Evolutionary conservation across 1,139 yeast genomes (phyloP), one percentile per base, ranked within the genome.

Genomic region (Saccharomyces hybrid): DNA sequence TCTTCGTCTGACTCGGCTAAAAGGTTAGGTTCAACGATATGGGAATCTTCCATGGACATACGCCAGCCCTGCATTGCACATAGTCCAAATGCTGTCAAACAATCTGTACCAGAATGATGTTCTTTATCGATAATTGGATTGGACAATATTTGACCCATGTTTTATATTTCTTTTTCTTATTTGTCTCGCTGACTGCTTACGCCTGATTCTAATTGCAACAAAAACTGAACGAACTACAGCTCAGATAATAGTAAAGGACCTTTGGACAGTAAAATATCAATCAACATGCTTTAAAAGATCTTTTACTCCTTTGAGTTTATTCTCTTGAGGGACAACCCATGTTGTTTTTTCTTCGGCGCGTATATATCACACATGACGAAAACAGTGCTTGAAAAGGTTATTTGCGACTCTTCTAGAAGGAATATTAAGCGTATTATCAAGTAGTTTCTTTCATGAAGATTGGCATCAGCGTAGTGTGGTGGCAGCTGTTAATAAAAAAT

Each of bases 61-160:
- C 99, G 83, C 99, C 99, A 93, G 31, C 99, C 99, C 75, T 93
- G 99, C 99, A 93, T 93, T 58, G 93, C 84, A 49, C 97, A 89
- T 57, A 91, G 77, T 46, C 96, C 99, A 69, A 80, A 95, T 23
- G 88, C 82, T 56, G 88, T 78, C 62, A 82, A 75, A 55, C 75
- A 75, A 70, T 89, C 91, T 52, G 79, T 80, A 48, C 86, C 93
- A 52, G 78, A 74, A 64, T 85, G 91, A 42, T 95, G 80, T 67
- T 79, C 81, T 75, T 87, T 85, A 54, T 81, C 84, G 14, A 84
- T 81, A 57, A 83, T 80, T 34, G 91, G 91, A 63, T 82, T 85
- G 47, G 90, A 84, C 59, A 85, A 77, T 62, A 85, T 84, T 70
- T 86, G 93, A 63, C 93, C 93, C 93, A 86, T 86, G 13, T 23